These are phyloP conservation scores for Epichloe sp. DNA, from an alignment of 2,329 filamentous ascomycete species.

Conservation along the genomic window DNA sequence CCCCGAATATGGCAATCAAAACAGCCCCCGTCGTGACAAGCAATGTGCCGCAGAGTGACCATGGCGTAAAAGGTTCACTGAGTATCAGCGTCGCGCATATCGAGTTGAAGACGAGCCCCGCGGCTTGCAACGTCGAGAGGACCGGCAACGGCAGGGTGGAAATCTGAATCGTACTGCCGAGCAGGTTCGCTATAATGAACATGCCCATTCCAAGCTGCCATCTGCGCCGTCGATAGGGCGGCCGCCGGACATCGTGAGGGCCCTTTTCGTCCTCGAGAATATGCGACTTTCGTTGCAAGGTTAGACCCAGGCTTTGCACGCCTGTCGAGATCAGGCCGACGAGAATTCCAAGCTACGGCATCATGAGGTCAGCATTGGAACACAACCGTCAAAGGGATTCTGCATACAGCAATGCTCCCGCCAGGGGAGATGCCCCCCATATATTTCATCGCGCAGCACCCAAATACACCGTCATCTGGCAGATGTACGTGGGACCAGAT, in stretches of 20 bases:
- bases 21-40: constrained; percentile 82
- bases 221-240: constrained; percentile 77
- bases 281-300: constrained; percentile 94
- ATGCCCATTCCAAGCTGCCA: constrained; percentile 98
- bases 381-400: background rate
- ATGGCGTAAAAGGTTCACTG: constrained; percentile 83
- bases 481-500: constrained; percentile 6
- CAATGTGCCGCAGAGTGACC: constrained; percentile 81
- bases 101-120: constrained; percentile 95
- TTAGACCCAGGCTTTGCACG: constrained; percentile 87
- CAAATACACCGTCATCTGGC: constrained; percentile 34
- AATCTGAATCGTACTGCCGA: constrained; percentile 94
- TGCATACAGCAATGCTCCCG: constrained; percentile 61
- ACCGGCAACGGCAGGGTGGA: constrained; percentile 90
- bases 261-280: constrained; percentile 93
- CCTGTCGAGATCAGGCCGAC: constrained; percentile 90
- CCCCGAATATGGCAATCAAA: constrained; percentile 85
- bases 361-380: background rate
- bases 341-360: constrained; percentile 66
- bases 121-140: constrained; percentile 87
- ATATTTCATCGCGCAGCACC: constrained; percentile 48
- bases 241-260: constrained; percentile 62
- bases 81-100: constrained; percentile 91
- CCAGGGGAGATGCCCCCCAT: constrained; percentile 65
- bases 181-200: constrained; percentile 87